Evolutionary conservation across 768 basidiomycete genomes (phyloP), one percentile per base, ranked within the genome.

Genomic region (Lactarius tabidus): DNA sequence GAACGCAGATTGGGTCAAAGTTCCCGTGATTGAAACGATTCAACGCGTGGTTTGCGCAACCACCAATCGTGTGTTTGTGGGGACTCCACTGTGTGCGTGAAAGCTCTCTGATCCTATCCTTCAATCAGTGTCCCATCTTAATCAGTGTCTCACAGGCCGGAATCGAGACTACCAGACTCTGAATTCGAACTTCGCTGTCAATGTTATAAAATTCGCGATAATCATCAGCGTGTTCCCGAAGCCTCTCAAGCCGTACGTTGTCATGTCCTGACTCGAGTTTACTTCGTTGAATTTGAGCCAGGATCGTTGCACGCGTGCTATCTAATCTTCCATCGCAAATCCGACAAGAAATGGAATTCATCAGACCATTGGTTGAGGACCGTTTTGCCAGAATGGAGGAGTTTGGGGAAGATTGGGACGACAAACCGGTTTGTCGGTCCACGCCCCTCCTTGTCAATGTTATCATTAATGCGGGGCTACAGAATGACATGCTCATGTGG

Each of bases 401-500:
- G 41, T 43, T 43, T 8, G 41, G 41, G 7, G 41, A 43, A 20
- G 41, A 43, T 43, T 43, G 18, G 41, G 41, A 43, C 6, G 41
- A 43, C 41, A 43, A 43, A 43, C 41, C 41, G 20, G 41, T 43
- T 43, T 20, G 41, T 18, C 41, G 18, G 18, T 43, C 41, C 6
- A 8, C 41, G 6, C 18, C 18, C 9, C n/a, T 43, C 18, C 15
- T 6, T 28, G 9, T 3, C 5, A 15, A 39, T 31, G 18, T n/a
- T 17, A 6, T 51, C 38, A 36, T 71, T 6, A 70, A 43, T 35
- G 45, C 56, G 31, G 60, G 12, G 57, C 2, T 45, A n/a, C 53
- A 78, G 78, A 75, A 77, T 55, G 80, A 80, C 66, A 57, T 79
- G 70, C 72, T 81, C 15, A 74, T 73, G 36, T 79, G 78, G 80